Evolutionary conservation across 352 stramenopile genomes (phyloP), one percentile per base, ranked within the genome.

Genomic region (Phytophthora multivora): DNA sequence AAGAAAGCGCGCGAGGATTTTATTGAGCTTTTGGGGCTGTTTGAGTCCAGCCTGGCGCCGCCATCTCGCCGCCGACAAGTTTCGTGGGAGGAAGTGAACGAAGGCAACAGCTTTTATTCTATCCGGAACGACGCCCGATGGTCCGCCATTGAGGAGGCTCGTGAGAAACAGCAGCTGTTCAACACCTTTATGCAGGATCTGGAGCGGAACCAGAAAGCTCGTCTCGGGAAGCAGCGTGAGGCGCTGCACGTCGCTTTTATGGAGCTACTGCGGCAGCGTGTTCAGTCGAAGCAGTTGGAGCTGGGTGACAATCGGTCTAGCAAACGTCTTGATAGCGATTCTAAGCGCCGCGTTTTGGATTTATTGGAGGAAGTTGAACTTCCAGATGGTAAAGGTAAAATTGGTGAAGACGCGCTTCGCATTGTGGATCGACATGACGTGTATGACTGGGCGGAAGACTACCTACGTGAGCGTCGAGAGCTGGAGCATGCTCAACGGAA

Each of bases 1-100:
- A 95, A 95, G 65, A 78, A 79, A 16, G 59, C 77, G 10, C 79
- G 86, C 9, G 86, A 95, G 40, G 81, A 93, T 15, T 95, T 93
- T 51, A 38, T 86, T 5, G 85, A 89, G 39, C 49, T 95, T n/a
- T 57, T 95, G 5, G 66, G 58, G 1, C 62, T 75, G 16, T 86
- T 84, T 45, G 78, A 91, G 26, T 65, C 57, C 8, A 75, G 49
- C 15, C 61, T 91, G 23, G 65, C 59, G 2, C 66, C 66, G 0
- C 49, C 54, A 23, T 69, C 57, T 35, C 64, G 35, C 8, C 72
- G 26, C 16, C 55, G 36, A 40, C 64, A 51, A 21, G 30, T 41
- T 41, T 77, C 39, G 46, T 91, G 82, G 65, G 69, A 87, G 0
- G 81, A 94, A 42, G 68, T 91, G 45, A 56, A 43, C 0, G 56